Evolutionary conservation across 305 asterid species (phyloP).

Genomic region (Andrographis paniculata): DNA sequence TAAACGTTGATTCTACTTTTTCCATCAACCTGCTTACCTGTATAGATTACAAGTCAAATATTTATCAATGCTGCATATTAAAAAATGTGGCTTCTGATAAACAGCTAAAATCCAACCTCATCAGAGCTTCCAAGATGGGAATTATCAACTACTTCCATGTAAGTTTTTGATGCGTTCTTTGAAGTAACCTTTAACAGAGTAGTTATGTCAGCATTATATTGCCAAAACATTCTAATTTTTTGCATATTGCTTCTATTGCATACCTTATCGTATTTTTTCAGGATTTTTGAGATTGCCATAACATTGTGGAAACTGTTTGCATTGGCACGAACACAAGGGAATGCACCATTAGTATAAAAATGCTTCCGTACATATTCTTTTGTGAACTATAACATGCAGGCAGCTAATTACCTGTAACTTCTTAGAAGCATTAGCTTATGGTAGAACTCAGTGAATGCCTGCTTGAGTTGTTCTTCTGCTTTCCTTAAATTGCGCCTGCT

Average conservation of each 20-base stretch:
- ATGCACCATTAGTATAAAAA: background rate
- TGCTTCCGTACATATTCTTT: background rate
- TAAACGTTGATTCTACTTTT: conserved; percentile 57
- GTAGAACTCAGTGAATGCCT: conserved; percentile 64
- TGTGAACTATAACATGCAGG: background rate
- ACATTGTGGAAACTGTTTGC: conserved; percentile 61
- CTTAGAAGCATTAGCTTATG: conserved; percentile 63
- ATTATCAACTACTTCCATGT: conserved; percentile 56
- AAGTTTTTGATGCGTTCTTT: conserved; percentile 52
- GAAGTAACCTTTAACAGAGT: conserved; percentile 40
- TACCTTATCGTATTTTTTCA: conserved; percentile 90
- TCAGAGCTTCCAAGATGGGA: conserved; percentile 64
- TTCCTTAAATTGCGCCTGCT: conserved; percentile 43
- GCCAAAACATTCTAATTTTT: too few species aligned
- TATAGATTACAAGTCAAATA: background rate
- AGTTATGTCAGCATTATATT: background rate
- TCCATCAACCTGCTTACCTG: conserved; percentile 56
- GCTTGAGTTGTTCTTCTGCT: conserved; percentile 49
- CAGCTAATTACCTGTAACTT: conserved; percentile 46
- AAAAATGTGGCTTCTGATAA: background rate
- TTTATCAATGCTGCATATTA: background rate
- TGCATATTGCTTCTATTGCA: background rate
- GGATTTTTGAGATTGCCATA: conserved; percentile 69
- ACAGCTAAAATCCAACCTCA: conserved; percentile 36
- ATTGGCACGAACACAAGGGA: conserved; percentile 4